A percentile compares a stretch with the other conserved stretches of the same genome.
These are phyloP conservation scores for Candida silvicultrix DNA, from an alignment of 805 yeast genomes.

Conservation along the genomic window DNA sequence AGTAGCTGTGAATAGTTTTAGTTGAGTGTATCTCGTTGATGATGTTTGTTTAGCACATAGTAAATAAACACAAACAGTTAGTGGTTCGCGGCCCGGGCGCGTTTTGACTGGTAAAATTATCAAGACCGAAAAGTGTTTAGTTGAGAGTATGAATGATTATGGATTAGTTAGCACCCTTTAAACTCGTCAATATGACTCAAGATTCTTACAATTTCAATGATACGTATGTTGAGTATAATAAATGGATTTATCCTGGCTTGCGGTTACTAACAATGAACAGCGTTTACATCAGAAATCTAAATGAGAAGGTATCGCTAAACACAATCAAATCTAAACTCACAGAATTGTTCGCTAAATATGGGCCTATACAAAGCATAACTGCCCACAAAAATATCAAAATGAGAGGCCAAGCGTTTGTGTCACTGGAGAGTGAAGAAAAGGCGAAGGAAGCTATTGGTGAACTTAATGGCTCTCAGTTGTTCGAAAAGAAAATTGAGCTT, in stretches of 20 bases:
- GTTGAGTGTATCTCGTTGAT: too few species aligned
- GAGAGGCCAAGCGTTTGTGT: constrained; percentile 81
- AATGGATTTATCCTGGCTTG: not conserved
- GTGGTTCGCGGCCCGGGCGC: not conserved
- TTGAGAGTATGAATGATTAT: too few species aligned
- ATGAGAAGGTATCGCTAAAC: constrained; percentile 56
- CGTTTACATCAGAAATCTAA: constrained; percentile 59
- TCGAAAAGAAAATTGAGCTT: constrained; percentile 15
- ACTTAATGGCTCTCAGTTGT: constrained; percentile 14
- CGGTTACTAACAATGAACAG: constrained; percentile 8
- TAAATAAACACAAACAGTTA: not conserved
- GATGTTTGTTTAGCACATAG: too few species aligned
- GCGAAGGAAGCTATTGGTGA: constrained; percentile 29
- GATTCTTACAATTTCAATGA: constrained; percentile 12
- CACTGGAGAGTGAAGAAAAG: constrained; percentile 35
- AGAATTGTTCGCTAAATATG: constrained; percentile 37
- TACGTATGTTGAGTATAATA: constrained; percentile 12
- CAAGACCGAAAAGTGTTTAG: too few species aligned
- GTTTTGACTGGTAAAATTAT: too few species aligned
- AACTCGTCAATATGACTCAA: not conserved
- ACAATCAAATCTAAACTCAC: constrained; percentile 40
- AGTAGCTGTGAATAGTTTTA: too few species aligned
- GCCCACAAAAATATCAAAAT: constrained; percentile 57
- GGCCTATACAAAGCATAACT: constrained; percentile 42
- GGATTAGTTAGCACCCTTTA: too few species aligned